Evolutionary conservation across 768 basidiomycete species (phyloP).

Genomic region (Daedalea quercina): DNA sequence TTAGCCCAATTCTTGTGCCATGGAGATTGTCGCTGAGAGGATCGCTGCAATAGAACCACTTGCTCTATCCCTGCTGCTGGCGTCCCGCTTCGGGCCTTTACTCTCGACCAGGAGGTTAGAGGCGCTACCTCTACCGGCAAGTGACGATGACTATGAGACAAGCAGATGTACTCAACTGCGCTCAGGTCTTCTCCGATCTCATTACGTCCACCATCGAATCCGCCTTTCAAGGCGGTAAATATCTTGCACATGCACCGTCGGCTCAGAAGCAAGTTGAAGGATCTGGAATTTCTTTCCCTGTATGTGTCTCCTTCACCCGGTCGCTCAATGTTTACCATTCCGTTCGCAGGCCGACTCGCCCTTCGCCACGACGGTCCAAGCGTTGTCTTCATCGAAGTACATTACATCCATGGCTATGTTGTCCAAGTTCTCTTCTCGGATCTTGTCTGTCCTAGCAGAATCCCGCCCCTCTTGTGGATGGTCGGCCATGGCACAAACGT

Average conservation of each 20-base stretch:
- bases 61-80: constrained; percentile 33
- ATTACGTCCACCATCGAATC: constrained; percentile 39
- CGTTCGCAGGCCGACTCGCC: constrained; percentile 6
- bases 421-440: constrained; percentile 15
- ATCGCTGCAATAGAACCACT: constrained; percentile 17
- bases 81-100: constrained; percentile 53
- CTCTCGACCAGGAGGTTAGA: constrained; percentile 49
- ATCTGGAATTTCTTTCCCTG: constrained; percentile 11
- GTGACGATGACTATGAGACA: constrained; percentile 4
- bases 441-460: constrained; percentile 20
- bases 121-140: constrained; percentile 50
- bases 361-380: constrained; percentile 11
- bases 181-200: constrained; percentile 29
- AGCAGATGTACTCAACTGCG: constrained; percentile 2
- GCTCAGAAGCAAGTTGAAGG: constrained; percentile 17
- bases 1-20: constrained; percentile 4
- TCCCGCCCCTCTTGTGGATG: constrained; percentile 19
- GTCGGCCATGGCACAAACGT: constrained; percentile 16
- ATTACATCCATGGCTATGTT: constrained; percentile 20
- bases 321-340: neutral
- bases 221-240: constrained; percentile 51
- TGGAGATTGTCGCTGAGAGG: neutral
- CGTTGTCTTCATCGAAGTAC: constrained; percentile 13
- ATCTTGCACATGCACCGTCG: constrained; percentile 30
- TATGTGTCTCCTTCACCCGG: constrained; percentile 3